These are phyloP conservation scores for Chlorella sp. DNA, from an alignment of 139 green algal genomes.

Conservation along the genomic window DNA sequence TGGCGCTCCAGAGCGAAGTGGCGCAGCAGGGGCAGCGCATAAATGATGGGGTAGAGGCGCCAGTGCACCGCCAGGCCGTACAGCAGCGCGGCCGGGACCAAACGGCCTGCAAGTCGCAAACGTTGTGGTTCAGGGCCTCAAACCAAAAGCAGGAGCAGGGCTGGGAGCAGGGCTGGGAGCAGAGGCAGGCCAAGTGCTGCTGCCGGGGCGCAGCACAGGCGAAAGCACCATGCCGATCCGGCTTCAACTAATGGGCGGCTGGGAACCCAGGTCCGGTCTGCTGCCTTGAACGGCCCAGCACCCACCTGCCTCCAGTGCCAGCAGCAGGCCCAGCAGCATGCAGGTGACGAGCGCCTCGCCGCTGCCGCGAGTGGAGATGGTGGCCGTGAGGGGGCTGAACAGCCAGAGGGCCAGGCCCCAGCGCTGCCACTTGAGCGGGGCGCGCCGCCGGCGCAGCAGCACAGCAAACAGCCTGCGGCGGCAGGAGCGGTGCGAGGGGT, in stretches of 20 bases:
- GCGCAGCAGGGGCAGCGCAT: conserved; percentile 73
- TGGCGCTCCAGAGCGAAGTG: conserved; percentile 46
- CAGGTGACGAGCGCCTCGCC: conserved; percentile 83
- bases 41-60: conserved; percentile 93
- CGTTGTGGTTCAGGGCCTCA: too few relatives aligned
- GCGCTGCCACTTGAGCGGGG: neutral
- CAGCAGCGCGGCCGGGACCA: conserved; percentile 47
- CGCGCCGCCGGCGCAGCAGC: conserved; percentile 37
- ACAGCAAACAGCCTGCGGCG: conserved; percentile 49
- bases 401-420: conserved; percentile 76
- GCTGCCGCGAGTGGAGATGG: conserved; percentile 92
- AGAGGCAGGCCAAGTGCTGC: neutral
- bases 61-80: conserved; percentile 93
- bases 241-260: too few relatives aligned
- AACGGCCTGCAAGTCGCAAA: conserved; percentile 30
- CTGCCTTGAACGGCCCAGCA: too few relatives aligned
- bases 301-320: conserved; percentile 41
- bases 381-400: conserved; percentile 93
- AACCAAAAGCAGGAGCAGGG: too few relatives aligned
- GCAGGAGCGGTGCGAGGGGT: neutral
- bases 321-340: conserved; percentile 79
- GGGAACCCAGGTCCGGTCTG: too few relatives aligned
- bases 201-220: too few relatives aligned
- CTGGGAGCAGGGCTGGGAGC: neutral
- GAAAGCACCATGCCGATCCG: too few relatives aligned